Base-by-base conservation (phyloP, 2,329 filamentous ascomycete genomes). In the Tolypocladium cylindrosporum region DNA sequence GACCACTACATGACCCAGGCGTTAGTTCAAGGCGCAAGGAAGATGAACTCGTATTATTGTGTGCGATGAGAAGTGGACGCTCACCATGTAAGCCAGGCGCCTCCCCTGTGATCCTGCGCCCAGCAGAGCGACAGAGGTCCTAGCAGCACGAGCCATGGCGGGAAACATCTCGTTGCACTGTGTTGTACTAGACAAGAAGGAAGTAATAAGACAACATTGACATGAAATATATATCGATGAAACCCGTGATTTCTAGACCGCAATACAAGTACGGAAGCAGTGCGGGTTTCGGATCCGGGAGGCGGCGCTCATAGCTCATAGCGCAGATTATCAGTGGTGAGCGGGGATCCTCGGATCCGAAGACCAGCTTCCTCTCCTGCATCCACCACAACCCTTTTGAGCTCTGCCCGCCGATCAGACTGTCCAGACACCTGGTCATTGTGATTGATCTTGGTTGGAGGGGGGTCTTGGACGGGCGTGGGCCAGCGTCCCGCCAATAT, bases 41-140 rank as follows among this genome's bases (percentile, higher is more conserved):
- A 14, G n/a, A 5, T 9, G 45, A 31, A 4, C 3, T 24, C 42
- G 11, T 31, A 11, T 9, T 3, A 11, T 19, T 9, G 45, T 50
- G 16, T 10, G 45, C 24, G 8, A n/a, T 4, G 27, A 2, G 16
- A n/a, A 48, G 27, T n/a, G 16, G 9, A 36, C 5, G 27, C 48
- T 51, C 11, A 69, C 68, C 68, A 70, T 70, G 36, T 64, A 69
- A 1, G 68, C 68, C 48, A 70, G 58, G 1, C 68, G 67, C 42
- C 68, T 61, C 7, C 68, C 68, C 42, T 70, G 68, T 8, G 68
- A 69, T 2, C 68, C 68, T 2, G 67, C 68, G 24, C 68, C 68
- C 16, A 70, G 60, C 8, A 70, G 58, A 24, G 64, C 56, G 14
- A 70, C 67, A 0, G 65, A 59, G 8, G 55, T 61, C 41, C 55